phyloP scores from a whole-genome alignment of 164 flowering plant genomes.

The Macadamia integrifolia region DNA sequence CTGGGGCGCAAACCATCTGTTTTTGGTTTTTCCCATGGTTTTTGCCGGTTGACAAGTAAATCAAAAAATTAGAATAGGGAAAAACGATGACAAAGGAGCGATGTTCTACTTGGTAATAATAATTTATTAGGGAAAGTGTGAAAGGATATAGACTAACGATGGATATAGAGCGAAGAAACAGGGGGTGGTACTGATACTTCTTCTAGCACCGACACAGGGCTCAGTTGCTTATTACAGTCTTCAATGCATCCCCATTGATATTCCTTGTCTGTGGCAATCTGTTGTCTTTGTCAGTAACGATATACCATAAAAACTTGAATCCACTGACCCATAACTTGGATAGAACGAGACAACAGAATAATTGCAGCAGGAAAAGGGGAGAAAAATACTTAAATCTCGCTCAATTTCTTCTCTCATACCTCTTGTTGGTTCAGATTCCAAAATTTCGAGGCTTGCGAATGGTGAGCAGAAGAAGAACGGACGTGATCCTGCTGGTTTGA shows the following conservation, averaged over 20 bases:
- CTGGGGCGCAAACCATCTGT: constrained; percentile 16
- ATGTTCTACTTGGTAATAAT: neutral
- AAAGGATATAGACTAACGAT: constrained; percentile 12
- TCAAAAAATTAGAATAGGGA: neutral
- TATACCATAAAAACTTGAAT: neutral
- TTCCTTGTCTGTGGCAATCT: constrained; percentile 27
- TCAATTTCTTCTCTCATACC: constrained; percentile 15
- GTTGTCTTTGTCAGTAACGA: neutral
- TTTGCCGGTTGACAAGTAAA: neutral
- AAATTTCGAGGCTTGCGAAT: constrained; percentile 6
- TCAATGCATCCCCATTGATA: constrained; percentile 19
- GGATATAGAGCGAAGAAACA: constrained; percentile 16
- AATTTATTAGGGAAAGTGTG: neutral
- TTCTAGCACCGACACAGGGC: constrained; percentile 55
- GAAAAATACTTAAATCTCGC: neutral
- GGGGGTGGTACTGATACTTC: constrained; percentile 14
- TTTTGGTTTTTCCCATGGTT: neutral
- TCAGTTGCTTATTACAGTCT: constrained; percentile 31
- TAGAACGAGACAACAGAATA: neutral
- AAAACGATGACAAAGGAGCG: too few relatives aligned
- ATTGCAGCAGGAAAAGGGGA: neutral
- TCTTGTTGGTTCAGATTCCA: constrained; percentile 13
- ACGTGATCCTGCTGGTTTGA: neutral
- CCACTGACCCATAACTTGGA: neutral
- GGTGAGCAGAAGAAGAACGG: constrained; percentile 5